Evolutionary conservation across 2,329 filamentous ascomycete species (phyloP).

Genomic region (Arthrobotrys iridis): DNA sequence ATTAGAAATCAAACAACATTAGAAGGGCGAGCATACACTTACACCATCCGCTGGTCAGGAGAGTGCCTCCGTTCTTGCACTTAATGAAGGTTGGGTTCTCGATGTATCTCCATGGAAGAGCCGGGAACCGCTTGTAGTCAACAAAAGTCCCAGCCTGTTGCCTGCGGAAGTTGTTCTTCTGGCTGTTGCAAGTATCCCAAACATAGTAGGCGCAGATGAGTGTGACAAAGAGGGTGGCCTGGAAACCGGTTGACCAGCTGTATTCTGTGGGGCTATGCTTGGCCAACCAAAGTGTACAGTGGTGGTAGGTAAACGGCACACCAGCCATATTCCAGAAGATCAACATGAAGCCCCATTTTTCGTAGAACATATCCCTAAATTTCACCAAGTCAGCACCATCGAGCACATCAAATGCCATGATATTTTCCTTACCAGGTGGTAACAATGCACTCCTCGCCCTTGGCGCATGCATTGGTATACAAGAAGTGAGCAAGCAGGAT

Average conservation of each 20-base stretch:
- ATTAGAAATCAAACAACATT: conserved; percentile 53
- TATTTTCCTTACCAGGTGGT: conserved; percentile 74
- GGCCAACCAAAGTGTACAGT: conserved; percentile 89
- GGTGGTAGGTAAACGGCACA: conserved; percentile 90
- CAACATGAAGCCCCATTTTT: conserved; percentile 97
- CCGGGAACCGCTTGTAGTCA: conserved; percentile 82
- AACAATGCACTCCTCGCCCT: conserved; percentile 89
- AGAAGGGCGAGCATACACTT: conserved; percentile 60
- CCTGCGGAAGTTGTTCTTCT: conserved; percentile 91
- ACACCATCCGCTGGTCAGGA: conserved; percentile 87
- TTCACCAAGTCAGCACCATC: background rate
- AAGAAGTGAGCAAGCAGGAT: conserved; percentile 89
- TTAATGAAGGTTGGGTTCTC: conserved; percentile 82
- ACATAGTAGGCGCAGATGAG: conserved; percentile 89
- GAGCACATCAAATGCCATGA: background rate
- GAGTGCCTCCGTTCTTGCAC: conserved; percentile 76
- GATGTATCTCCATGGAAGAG: conserved; percentile 86
- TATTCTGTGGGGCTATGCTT: conserved; percentile 83
- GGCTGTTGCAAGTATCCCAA: conserved; percentile 90
- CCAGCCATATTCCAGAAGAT: conserved; percentile 97
- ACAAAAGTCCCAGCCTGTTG: conserved; percentile 77
- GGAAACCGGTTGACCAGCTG: conserved; percentile 72
- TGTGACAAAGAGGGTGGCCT: conserved; percentile 72
- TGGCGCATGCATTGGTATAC: conserved; percentile 90
- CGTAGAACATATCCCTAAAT: conserved; percentile 87